phyloP scores from a whole-genome alignment of 768 basidiomycete species.

The Trametes cingulata region DNA sequence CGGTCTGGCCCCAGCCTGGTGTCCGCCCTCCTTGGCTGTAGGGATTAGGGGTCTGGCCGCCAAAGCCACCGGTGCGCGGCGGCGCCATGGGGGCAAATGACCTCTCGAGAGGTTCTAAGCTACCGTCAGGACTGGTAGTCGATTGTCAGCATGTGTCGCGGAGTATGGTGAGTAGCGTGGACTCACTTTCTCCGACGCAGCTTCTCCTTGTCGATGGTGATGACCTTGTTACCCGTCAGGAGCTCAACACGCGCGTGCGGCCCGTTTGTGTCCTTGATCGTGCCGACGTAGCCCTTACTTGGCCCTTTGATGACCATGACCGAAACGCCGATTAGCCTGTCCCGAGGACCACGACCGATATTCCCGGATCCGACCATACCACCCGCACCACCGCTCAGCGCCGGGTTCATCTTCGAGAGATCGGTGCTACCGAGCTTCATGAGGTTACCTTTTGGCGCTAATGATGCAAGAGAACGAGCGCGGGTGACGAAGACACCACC shows the following conservation, averaged over 20 bases:
- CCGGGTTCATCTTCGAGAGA: slow-evolving; percentile 91
- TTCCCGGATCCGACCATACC: slow-evolving; percentile 80
- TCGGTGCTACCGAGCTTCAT: slow-evolving; percentile 66
- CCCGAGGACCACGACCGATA: slow-evolving; percentile 79
- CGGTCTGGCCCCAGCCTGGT: slow-evolving; percentile 48
- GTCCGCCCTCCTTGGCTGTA: slow-evolving; percentile 49
- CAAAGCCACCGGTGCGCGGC: slow-evolving; percentile 29
- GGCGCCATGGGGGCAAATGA: slow-evolving; percentile 35
- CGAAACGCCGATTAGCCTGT: slow-evolving; percentile 75
- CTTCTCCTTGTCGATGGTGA: slow-evolving; percentile 83
- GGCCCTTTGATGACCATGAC: slow-evolving; percentile 86
- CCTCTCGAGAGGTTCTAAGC: slow-evolving; percentile 51
- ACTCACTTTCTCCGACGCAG: slow-evolving; percentile 72
- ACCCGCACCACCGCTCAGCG: slow-evolving; percentile 60
- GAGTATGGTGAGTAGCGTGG: not conserved
- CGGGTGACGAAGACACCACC: slow-evolving; percentile 94
- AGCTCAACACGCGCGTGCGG: slow-evolving; percentile 86
- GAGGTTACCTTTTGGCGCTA: slow-evolving; percentile 82
- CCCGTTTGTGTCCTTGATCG: slow-evolving; percentile 95
- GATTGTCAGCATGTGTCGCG: not conserved
- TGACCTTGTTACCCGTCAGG: slow-evolving; percentile 83
- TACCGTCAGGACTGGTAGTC: slow-evolving; percentile 36
- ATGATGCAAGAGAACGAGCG: slow-evolving; percentile 75
- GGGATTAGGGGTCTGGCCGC: slow-evolving; percentile 66
- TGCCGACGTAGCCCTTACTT: slow-evolving; percentile 87